A percentile compares a stretch with the other conserved stretches of the same genome.
These are phyloP conservation scores for Anisodus tanguticus DNA, from an alignment of 257 asterid species.

Conservation along the genomic window DNA sequence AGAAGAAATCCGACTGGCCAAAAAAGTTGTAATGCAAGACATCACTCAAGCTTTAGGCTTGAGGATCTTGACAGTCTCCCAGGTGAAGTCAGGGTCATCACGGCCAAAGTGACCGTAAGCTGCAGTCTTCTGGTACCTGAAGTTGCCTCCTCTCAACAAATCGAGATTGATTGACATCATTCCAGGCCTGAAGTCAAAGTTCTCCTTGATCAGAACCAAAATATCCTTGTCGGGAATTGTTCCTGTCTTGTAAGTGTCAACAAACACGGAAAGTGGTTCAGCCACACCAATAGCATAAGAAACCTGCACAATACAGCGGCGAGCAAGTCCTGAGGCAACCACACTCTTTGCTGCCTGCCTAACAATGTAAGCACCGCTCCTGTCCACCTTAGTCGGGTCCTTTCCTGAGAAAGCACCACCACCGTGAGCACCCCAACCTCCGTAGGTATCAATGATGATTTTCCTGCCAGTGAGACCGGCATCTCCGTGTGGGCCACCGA, in stretches of 20 bases:
- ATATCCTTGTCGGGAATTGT: constrained; percentile 83
- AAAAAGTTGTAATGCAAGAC: constrained; percentile 18
- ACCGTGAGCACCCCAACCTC: constrained; percentile 97
- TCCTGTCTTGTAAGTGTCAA: constrained; percentile 83
- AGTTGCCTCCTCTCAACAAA: constrained; percentile 78
- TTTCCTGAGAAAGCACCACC: constrained; percentile 95
- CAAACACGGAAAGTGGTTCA: constrained; percentile 87
- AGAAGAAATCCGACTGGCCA: constrained; percentile 24
- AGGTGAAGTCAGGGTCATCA: constrained; percentile 78
- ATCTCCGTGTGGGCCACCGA: constrained; percentile 94
- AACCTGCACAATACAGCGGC: constrained; percentile 85
- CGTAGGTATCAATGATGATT: constrained; percentile 84
- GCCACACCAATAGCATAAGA: constrained; percentile 92
- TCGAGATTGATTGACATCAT: constrained; percentile 90
- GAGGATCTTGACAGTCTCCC: constrained; percentile 87
- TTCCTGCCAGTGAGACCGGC: constrained; percentile 92
- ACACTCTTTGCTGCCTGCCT: constrained; percentile 96
- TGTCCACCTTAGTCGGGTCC: constrained; percentile 91
- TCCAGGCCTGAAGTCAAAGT: constrained; percentile 91
- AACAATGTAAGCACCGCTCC: constrained; percentile 88
- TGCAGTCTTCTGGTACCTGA: constrained; percentile 89
- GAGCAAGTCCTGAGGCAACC: constrained; percentile 87
- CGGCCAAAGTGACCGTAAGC: constrained; percentile 96
- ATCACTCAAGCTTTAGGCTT: constrained; percentile 78
- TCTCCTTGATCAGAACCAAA: constrained; percentile 70